Percentiles rank a stretch among this genome's conserved stretches.
Evolutionary conservation across 2,329 filamentous ascomycete genomes (phyloP).

Genomic region (Ambrosiella beaveri): DNA sequence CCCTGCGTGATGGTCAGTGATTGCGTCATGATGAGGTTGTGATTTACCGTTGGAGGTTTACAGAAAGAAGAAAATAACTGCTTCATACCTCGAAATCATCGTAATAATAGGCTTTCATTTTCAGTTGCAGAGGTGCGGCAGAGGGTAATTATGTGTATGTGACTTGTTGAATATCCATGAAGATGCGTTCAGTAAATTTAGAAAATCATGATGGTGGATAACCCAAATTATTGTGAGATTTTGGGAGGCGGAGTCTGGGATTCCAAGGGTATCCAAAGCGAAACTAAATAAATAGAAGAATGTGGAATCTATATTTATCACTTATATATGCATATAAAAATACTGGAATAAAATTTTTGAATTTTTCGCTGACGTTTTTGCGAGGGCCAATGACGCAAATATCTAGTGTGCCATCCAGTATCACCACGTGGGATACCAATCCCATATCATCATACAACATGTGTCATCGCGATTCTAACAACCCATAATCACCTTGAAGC

Average conservation of each 20-base stretch:
- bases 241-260: no score
- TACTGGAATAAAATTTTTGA: background rate
- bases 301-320: background rate
- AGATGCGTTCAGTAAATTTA: background rate
- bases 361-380: constrained; percentile 1
- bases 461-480: no score
- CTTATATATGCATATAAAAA: background rate
- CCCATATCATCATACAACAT: no score
- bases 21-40: constrained; percentile 10
- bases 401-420: background rate
- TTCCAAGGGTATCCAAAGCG: no score
- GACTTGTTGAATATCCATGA: background rate
- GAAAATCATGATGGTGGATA: no score
- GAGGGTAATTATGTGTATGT: background rate
- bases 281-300: background rate
- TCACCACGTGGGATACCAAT: background rate
- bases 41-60: background rate
- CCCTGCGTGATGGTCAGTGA: constrained; percentile 37
- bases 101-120: constrained; percentile 40
- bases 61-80: background rate
- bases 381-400: constrained; percentile 5
- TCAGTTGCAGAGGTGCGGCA: background rate
- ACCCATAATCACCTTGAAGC: no score
- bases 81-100: constrained; percentile 34
- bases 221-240: no score